Base-by-base conservation (phyloP, 768 basidiomycete genomes). In the Lentinus brumalis region DNA sequence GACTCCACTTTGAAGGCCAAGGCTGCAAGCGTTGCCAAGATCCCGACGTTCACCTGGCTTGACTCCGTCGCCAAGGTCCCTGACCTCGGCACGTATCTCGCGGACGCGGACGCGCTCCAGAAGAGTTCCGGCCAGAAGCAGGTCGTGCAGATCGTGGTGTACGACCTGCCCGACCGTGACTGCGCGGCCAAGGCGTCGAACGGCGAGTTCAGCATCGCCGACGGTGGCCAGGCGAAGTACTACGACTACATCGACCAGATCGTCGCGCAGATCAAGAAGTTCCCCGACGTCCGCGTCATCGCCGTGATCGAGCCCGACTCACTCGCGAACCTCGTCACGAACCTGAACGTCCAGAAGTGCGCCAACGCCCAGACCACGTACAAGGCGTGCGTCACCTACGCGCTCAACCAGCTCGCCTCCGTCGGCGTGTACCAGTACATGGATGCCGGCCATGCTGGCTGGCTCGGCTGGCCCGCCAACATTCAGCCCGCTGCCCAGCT, bases 391-490 rank as follows among this genome's bases (percentile, higher is more conserved):
- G 79, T 82, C 49, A 82, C 74, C 53, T 86, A 86, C 65, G 84
- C 85, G 35, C 78, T 86, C 50, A 76, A 83, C 69, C 80, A 83
- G 68, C 78, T 86, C 64, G 78, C 79, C 67, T 63, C 76, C 46
- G 80, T 83, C 54, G 83, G 83, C 57, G 83, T 87, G 53, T 83
- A 80, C 79, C 76, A 78, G 74, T 86, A 86, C 74, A 76, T 86
- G 66, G 85, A 86, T 71, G 85, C 84, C 67, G 84, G 83, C 38
- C 83, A 85, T 64, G 83, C 83, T 60, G 84, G 86, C 55, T 87
- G 86, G 86, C 79, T 87, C 60, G 86, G 86, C 45, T 88, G 86
- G 86, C 76, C 84, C 61, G 84, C 86, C 45, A 87, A 87, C 76
- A 72, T 86, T 71, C 56, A 67, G 29, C 85, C 86, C 56, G 85